Percentiles rank a stretch among this genome's conserved stretches.
phyloP scores from a whole-genome alignment of 345 rosid genomes.

The Excoecaria agallocha region DNA sequence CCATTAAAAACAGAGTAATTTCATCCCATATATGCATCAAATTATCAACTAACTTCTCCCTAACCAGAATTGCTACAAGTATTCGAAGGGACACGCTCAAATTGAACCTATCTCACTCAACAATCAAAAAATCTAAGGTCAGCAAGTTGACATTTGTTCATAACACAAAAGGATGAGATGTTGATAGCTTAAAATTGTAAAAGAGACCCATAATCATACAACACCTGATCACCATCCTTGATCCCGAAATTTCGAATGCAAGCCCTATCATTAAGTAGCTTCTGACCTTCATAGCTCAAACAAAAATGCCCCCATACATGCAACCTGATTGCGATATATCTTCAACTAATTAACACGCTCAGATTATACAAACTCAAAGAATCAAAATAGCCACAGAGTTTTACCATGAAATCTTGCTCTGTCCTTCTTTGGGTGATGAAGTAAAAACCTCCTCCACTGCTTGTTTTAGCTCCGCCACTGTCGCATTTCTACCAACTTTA shows the following conservation, averaged over 20 bases:
- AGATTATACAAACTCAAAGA: not conserved
- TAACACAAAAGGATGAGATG: not conserved
- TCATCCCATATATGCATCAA: not conserved
- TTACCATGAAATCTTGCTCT: conserved; percentile 14
- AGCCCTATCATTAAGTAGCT: conserved; percentile 19
- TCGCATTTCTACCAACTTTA: conserved; percentile 13
- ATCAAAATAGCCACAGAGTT: not conserved
- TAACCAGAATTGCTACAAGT: not conserved
- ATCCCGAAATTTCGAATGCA: conserved; percentile 11
- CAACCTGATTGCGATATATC: conserved; percentile 7
- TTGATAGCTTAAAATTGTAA: too few species aligned
- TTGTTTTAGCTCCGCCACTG: conserved; percentile 15
- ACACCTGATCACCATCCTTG: conserved; percentile 24
- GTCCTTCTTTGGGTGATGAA: conserved; percentile 16
- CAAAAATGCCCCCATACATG: conserved; percentile 23
- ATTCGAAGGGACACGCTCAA: not conserved
- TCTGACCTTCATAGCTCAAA: conserved; percentile 19
- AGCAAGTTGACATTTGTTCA: not conserved
- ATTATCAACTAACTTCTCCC: not conserved
- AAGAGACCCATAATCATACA: not conserved
- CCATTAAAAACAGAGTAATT: not conserved
- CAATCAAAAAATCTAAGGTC: not conserved
- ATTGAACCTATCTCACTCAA: not conserved
- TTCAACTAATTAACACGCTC: not conserved
- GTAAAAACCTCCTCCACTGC: conserved; percentile 20